Conservation (phyloP, 768 basidiomycete genomes). For the Mycena amicta region DNA sequence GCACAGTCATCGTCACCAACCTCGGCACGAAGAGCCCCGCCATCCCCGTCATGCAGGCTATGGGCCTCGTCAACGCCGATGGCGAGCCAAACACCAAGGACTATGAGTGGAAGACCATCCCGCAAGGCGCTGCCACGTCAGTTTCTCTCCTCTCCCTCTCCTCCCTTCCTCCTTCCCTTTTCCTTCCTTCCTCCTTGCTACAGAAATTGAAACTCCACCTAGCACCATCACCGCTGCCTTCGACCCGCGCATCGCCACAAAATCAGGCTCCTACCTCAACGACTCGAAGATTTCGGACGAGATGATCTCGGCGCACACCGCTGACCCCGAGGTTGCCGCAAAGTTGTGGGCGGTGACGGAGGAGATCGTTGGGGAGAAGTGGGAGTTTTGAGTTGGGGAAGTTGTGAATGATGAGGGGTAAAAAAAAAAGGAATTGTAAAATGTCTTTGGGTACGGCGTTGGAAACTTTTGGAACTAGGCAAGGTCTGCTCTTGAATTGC, state of each 20-base stretch:
- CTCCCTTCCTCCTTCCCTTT: not conserved
- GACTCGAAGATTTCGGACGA: not conserved
- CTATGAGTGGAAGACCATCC: slow-evolving; percentile 3
- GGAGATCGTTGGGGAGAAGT: not conserved
- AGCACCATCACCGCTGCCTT: slow-evolving; percentile 7
- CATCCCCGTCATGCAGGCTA: not conserved
- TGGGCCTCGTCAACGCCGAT: not conserved
- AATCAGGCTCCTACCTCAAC: slow-evolving; percentile 4
- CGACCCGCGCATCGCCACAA: slow-evolving; percentile 1
- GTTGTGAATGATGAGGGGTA: no score
- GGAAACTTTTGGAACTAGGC: no score
- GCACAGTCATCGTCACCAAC: slow-evolving; percentile 9
- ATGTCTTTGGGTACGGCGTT: no score
- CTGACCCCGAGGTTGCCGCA: not conserved
- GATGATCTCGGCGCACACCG: not conserved
- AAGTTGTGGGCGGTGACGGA: slow-evolving; percentile 5
- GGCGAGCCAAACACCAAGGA: not conserved
- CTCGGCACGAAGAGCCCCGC: slow-evolving; percentile 1
- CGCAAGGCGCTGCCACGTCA: slow-evolving; percentile 6
- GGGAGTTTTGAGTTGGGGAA: no score
- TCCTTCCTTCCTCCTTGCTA: not conserved
- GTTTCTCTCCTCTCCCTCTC: not conserved
- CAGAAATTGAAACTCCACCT: not conserved
- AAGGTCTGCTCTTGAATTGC: no score
- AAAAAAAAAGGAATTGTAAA: no score